These are phyloP conservation scores for Pestalotiopsis sp. DNA, from an alignment of 2,329 filamentous ascomycete species.

Conservation along the genomic window DNA sequence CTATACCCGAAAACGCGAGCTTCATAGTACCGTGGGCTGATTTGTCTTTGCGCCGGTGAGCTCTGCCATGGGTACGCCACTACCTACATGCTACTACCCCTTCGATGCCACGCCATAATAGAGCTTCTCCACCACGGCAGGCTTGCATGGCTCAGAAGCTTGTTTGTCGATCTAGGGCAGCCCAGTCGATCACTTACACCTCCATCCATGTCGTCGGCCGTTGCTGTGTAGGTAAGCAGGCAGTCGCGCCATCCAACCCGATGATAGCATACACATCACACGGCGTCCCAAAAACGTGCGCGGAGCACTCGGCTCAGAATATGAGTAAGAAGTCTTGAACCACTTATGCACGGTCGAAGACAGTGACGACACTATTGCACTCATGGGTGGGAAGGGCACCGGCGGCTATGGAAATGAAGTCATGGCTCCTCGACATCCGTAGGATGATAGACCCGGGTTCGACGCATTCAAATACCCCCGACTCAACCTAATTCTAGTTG, in stretches of 20 bases:
- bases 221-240: no score
- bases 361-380: conserved; percentile 21
- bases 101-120: not conserved
- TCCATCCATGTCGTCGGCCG: not conserved
- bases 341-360: not conserved
- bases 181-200: not conserved
- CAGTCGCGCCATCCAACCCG: no score
- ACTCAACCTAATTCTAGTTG: not conserved
- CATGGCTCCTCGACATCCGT: conserved; percentile 17
- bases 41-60: not conserved
- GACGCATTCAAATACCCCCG: not conserved
- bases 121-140: not conserved
- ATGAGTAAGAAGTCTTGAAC: not conserved
- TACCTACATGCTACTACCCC: not conserved
- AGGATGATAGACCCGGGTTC: not conserved
- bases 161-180: conserved; percentile 11
- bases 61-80: not conserved
- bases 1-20: not conserved
- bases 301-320: not conserved
- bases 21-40: no score
- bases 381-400: conserved; percentile 13
- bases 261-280: no score
- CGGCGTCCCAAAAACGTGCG: not conserved
- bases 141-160: conserved; percentile 7
- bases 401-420: conserved; percentile 28